Base-by-base conservation (phyloP, 2,329 filamentous ascomycete genomes). In the Cucurbitaria berberidis region DNA sequence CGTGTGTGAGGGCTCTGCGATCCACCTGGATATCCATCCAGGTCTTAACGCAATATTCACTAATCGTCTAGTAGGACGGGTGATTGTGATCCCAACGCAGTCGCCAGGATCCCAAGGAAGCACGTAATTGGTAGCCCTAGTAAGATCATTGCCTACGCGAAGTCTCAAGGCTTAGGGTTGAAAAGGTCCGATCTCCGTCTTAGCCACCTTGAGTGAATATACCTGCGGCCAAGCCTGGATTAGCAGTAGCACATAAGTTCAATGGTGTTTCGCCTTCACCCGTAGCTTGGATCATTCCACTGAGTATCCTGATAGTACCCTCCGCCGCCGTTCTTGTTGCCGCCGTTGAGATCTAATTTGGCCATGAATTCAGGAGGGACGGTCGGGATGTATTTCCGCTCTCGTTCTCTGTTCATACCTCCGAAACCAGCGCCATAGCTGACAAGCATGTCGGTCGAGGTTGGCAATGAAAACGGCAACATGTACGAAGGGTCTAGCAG, bases 381-480 rank as follows among this genome's bases (percentile, higher is more conserved):
- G 0, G 91, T 96, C 2, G 95, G 95, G 40, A 96, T 96, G 74
- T 99, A 99, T 77, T 96, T 96, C 62, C 91, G 84, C 75, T 96
- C 95, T 51, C 92, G 84, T 76, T 98, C 95, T 57, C 89, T 84
- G 77, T 99, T 96, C 41, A 95, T 80, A 0, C 95, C 95, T 5
- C 95, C 95, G 68, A 98, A 95, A 0, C 95, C 95, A 11, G 95
- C 93, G 0, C 95, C 95, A 68, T 96, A 99, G 62, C 88, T 93
- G 42, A 99, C 86, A 42, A 98, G 83, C 95, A 99, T 99, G 74
- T 99, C 95, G 22, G 93, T 98, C 51, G 91, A 95, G 1, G 93
- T 96, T 1, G 95, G 95, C 24, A 99, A 81, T n/a, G 89, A 89
- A 73, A 99, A 99, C 0, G 95, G 95, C 22, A 99, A 83, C 84